phyloP scores from a whole-genome alignment of 225 moss, liverwort and hornwort species.

The Polytrichum formosum region DNA sequence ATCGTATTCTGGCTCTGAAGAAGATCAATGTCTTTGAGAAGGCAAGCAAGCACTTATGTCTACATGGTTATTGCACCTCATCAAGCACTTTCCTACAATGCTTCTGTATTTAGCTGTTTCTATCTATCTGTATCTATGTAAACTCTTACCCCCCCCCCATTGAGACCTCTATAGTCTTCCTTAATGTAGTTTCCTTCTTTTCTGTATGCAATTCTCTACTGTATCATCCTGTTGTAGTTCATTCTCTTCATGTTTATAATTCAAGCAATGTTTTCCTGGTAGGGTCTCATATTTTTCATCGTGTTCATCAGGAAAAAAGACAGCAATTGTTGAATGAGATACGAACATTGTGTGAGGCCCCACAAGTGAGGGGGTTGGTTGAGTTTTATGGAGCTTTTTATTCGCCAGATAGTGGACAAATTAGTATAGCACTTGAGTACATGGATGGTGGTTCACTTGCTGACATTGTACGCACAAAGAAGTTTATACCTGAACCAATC shows the following conservation, averaged over 20 bases:
- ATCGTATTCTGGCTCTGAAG: constrained; percentile 96
- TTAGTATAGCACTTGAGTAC: constrained; percentile 98
- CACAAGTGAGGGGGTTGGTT: constrained; percentile 81
- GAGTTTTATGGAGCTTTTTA: constrained; percentile 99
- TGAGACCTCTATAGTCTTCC: too few relatives aligned
- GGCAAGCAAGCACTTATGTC: constrained; percentile 57
- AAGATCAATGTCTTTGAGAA: constrained; percentile 99
- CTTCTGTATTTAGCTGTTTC: background rate
- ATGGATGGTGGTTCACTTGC: constrained; percentile 99
- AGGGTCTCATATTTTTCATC: constrained; percentile 14
- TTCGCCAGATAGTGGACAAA: constrained; percentile 97
- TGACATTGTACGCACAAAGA: constrained; percentile 92
- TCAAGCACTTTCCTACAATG: constrained; percentile 9
- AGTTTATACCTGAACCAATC: constrained; percentile 96
- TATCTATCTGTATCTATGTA: too few relatives aligned
- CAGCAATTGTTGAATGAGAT: constrained; percentile 99
- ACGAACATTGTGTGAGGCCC: constrained; percentile 95
- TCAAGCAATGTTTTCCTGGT: constrained; percentile 4
- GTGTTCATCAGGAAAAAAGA: constrained; percentile 79
- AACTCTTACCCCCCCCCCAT: too few relatives aligned
- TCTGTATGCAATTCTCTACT: too few relatives aligned
- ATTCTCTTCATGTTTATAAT: constrained; percentile 5
- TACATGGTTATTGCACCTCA: constrained; percentile 10
- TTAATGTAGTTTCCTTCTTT: too few relatives aligned
- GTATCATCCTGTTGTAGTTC: background rate